phyloP scores from a whole-genome alignment of 805 yeast genomes.

The Ogataea ganodermae region DNA sequence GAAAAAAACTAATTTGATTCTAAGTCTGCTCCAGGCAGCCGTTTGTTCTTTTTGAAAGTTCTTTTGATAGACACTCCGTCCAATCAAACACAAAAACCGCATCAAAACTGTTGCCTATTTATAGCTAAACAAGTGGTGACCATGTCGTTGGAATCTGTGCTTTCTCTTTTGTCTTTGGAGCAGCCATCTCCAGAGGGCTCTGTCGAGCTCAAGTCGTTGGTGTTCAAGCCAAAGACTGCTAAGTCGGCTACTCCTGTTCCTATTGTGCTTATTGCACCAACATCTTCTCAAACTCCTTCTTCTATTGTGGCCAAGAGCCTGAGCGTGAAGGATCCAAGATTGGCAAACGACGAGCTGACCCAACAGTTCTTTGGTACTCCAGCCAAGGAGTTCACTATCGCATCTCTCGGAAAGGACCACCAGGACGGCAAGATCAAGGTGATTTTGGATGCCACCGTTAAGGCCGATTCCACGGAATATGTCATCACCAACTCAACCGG shows the following conservation, averaged over 20 bases:
- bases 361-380: constrained; percentile 57
- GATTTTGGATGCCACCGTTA: constrained; percentile 55
- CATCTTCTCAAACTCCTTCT: constrained; percentile 69
- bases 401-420: constrained; percentile 46
- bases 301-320: constrained; percentile 65
- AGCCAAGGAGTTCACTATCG: constrained; percentile 65
- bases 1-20: not conserved
- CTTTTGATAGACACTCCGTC: not conserved
- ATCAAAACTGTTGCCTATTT: not conserved
- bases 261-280: constrained; percentile 74
- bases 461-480: constrained; percentile 40
- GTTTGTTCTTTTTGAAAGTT: not conserved
- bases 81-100: not conserved
- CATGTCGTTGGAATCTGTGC: constrained; percentile 70
- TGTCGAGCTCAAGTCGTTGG: constrained; percentile 66
- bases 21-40: not conserved
- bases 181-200: constrained; percentile 54
- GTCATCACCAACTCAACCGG: constrained; percentile 54
- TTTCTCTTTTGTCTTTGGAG: constrained; percentile 65
- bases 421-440: constrained; percentile 60
- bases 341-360: constrained; percentile 82
- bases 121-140: not conserved
- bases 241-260: constrained; percentile 80
- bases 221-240: constrained; percentile 90
- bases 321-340: constrained; percentile 78